phyloP scores from a whole-genome alignment of 169 alveolate genomes.

The Theileria orientalis region DNA sequence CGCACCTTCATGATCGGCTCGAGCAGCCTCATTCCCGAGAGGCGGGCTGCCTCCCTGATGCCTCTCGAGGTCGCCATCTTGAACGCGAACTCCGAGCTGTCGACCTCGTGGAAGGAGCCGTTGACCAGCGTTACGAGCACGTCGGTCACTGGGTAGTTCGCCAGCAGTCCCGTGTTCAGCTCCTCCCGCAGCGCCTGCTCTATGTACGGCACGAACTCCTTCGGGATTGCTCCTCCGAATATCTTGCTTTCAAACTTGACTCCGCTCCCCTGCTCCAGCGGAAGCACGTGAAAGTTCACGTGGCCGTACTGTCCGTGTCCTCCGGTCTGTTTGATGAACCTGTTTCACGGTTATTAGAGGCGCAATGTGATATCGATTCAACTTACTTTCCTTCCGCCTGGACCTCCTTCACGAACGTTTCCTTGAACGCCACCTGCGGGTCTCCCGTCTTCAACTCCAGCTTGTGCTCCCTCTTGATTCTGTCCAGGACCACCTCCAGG shows the following conservation, averaged over 20 bases:
- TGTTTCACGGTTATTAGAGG: no score
- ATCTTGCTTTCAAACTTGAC: conserved; percentile 75
- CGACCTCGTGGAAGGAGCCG: conserved; percentile 86
- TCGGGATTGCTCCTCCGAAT: conserved; percentile 84
- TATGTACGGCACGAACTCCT: conserved; percentile 80
- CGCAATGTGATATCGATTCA: not conserved
- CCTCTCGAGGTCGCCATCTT: conserved; percentile 83
- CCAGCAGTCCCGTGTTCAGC: conserved; percentile 75
- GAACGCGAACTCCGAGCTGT: conserved; percentile 85
- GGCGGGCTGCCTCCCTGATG: conserved; percentile 79
- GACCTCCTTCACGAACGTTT: conserved; percentile 72
- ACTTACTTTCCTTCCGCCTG: conserved; percentile 75
- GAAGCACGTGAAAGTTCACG: conserved; percentile 78
- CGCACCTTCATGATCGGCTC: conserved; percentile 89
- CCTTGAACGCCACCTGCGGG: conserved; percentile 90
- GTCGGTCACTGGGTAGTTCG: conserved; percentile 82
- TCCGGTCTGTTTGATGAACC: conserved; percentile 83
- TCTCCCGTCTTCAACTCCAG: conserved; percentile 83
- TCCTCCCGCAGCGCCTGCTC: conserved; percentile 78
- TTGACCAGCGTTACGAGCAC: conserved; percentile 77
- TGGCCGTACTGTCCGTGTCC: conserved; percentile 89
- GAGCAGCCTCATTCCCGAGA: conserved; percentile 76
- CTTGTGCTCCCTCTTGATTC: conserved; percentile 87
- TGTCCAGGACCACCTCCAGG: conserved; percentile 89
- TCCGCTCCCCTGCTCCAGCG: conserved; percentile 79